Evolutionary conservation across 2,329 filamentous ascomycete genomes (phyloP).

Genomic region (Colletotrichum tabaci): DNA sequence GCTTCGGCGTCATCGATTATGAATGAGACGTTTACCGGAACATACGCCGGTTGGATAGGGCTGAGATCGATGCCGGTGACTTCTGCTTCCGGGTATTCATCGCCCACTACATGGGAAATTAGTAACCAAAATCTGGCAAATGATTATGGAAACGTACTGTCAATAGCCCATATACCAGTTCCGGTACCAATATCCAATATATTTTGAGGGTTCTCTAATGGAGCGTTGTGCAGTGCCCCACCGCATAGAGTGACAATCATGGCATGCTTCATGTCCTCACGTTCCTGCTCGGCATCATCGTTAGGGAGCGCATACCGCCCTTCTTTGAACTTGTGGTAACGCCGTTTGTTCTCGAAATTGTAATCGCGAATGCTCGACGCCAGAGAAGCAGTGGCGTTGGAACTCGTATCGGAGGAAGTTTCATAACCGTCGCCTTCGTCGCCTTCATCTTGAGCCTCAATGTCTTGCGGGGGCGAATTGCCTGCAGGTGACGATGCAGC

Average conservation of each 20-base stretch:
- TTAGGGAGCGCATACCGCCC: slow-evolving; percentile 58
- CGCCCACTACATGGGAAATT: too few species aligned
- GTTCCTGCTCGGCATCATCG: slow-evolving; percentile 61
- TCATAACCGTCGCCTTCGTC: slow-evolving; percentile 26
- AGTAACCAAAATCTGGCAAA: too few species aligned
- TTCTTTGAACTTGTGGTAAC: slow-evolving; percentile 59
- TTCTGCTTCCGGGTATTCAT: slow-evolving; percentile 28
- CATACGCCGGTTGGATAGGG: slow-evolving; percentile 44
- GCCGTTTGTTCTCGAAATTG: slow-evolving; percentile 58
- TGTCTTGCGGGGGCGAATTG: too few species aligned
- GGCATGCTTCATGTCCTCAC: slow-evolving; percentile 55
- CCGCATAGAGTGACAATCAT: slow-evolving; percentile 44
- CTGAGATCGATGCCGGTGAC: slow-evolving; percentile 33
- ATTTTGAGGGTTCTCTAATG: neutral
- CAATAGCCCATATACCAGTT: slow-evolving; percentile 70
- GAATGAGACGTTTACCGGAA: slow-evolving; percentile 65
- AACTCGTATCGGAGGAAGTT: slow-evolving; percentile 41
- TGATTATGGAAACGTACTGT: slow-evolving; percentile 61
- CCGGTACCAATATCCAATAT: slow-evolving; percentile 47
- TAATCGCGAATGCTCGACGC: slow-evolving; percentile 56
- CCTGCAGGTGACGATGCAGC: too few species aligned
- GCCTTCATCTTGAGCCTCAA: neutral
- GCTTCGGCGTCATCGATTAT: slow-evolving; percentile 60
- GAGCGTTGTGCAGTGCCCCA: neutral
- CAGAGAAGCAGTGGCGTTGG: slow-evolving; percentile 49